Evolutionary conservation across 2,329 filamentous ascomycete species (phyloP), one percentile per base, ranked within the genome.

Genomic region (Calonectria pauciramosa): DNA sequence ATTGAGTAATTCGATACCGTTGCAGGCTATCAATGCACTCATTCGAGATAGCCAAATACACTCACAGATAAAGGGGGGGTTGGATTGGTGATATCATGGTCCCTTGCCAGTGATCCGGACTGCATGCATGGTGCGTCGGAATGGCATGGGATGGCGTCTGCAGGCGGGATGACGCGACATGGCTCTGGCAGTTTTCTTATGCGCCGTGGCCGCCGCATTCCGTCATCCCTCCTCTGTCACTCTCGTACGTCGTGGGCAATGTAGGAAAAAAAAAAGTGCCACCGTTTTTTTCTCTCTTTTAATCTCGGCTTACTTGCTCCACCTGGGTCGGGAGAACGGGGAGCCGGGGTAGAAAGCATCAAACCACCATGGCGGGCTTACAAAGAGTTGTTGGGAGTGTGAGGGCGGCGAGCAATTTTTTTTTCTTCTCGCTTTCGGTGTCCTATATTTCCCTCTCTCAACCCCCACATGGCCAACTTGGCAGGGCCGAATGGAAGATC

Each of bases 91-190:
- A 26, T 60, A 56, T 49, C 54, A 44, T 16, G 49, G 67, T 23
- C 38, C 67, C 67, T 23, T 60, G 67, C 23, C 52, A 47, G 26
- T 69, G 67, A 69, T 60, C 51, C 38, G 36, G 38, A 49, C 67
- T 60, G 67, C 67, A 69, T 69, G 52, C 49, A 47, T 38, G 26
- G 32, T 56, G 28, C 36, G 13, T 68, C 11, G 47, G 65, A 28
- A 26, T 54, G 51, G 52, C 52, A 59, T 44, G 52, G 28, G 38
- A 49, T 44, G 51, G 23, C 67, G 26, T 23, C 56, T 44, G 67
- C 67, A 49, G 47, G 36, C 30, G 36, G 26, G 52, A 69, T 69
- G 67, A 44, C 67, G 67, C 54, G 67, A 60, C 52, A 60, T 47
- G 51, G 36, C 47, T 38, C n/a, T 51, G 51, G 38, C 49, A 38